Evolutionary conservation across 495 filamentous ascomycete genomes (phyloP).

Genomic region (Lichina pygmaea): DNA sequence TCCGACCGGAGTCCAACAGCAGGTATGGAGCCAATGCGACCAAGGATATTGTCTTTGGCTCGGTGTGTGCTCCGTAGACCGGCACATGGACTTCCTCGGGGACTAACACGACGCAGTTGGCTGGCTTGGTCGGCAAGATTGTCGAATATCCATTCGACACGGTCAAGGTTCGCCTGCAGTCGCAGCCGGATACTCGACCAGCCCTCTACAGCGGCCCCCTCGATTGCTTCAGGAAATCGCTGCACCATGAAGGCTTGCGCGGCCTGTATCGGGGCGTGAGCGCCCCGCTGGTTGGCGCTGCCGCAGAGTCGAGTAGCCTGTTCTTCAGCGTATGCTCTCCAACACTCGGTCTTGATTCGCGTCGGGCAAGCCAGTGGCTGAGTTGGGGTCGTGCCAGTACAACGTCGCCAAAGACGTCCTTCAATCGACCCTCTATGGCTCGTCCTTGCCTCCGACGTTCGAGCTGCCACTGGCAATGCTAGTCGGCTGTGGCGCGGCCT

Average conservation of each 20-base stretch:
- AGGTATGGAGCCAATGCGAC: constrained; percentile 20
- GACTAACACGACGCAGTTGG: constrained; percentile 20
- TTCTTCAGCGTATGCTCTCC: constrained; percentile 43
- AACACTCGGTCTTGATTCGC: background rate
- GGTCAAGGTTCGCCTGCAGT: constrained; percentile 53
- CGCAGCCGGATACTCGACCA: constrained; percentile 58
- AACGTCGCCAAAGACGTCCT: constrained; percentile 38
- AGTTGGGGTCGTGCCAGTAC: constrained; percentile 15
- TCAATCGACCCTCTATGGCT: constrained; percentile 25
- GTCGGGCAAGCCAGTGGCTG: background rate
- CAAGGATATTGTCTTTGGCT: constrained; percentile 66
- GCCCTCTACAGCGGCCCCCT: constrained; percentile 65
- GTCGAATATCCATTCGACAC: constrained; percentile 99
- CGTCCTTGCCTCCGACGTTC: constrained; percentile 22
- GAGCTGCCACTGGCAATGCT: constrained; percentile 45
- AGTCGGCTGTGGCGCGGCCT: constrained; percentile 48
- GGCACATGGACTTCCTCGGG: background rate
- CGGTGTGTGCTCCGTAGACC: constrained; percentile 22
- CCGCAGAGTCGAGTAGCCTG: constrained; percentile 74
- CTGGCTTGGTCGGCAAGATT: constrained; percentile 77
- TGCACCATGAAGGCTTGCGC: constrained; percentile 41
- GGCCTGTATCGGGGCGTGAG: constrained; percentile 85
- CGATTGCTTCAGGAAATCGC: constrained; percentile 76
- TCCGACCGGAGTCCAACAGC: background rate
- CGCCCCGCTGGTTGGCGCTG: constrained; percentile 73